Conservation (phyloP, 2,329 filamentous ascomycete genomes). For the Furcasterigmium sp. region DNA sequence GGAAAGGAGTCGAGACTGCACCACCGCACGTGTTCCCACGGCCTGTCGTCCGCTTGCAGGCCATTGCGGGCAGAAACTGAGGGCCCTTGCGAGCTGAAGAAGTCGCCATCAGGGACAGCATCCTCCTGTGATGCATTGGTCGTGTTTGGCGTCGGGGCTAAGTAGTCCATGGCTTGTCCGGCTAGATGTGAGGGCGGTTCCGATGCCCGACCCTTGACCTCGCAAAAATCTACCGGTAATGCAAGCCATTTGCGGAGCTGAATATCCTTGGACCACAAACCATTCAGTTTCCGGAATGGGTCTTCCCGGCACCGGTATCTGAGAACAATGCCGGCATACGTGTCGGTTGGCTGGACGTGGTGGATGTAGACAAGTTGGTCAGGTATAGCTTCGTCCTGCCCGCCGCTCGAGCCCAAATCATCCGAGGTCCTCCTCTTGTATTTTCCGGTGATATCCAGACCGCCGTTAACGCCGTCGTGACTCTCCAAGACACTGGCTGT, state of each 20-base stretch:
- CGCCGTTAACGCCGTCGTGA: conserved; percentile 54
- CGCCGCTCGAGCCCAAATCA: conserved; percentile 36
- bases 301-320: conserved; percentile 84
- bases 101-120: conserved; percentile 18
- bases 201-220: conserved; percentile 69
- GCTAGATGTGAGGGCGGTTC: conserved; percentile 42
- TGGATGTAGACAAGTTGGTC: conserved; percentile 89
- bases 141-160: conserved; percentile 43
- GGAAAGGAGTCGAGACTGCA: conserved; percentile 67
- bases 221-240: conserved; percentile 85
- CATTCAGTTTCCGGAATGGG: conserved; percentile 79
- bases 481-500: conserved; percentile 57
- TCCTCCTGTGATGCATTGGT: conserved; percentile 4
- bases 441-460: conserved; percentile 47
- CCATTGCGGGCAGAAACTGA: neutral
- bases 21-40: conserved; percentile 88
- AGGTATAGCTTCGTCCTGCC: conserved; percentile 54
- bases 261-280: conserved; percentile 92
- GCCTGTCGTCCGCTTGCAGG: conserved; percentile 40
- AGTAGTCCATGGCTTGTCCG: conserved; percentile 38
- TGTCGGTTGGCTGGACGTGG: conserved; percentile 76
- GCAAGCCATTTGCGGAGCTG: conserved; percentile 77
- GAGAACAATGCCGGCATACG: conserved; percentile 84
- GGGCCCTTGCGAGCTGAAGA: conserved; percentile 9
- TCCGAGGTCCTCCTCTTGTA: conserved; percentile 67